phyloP scores from a whole-genome alignment of 306 rosid species.

The Macrotyloma uniflorum region DNA sequence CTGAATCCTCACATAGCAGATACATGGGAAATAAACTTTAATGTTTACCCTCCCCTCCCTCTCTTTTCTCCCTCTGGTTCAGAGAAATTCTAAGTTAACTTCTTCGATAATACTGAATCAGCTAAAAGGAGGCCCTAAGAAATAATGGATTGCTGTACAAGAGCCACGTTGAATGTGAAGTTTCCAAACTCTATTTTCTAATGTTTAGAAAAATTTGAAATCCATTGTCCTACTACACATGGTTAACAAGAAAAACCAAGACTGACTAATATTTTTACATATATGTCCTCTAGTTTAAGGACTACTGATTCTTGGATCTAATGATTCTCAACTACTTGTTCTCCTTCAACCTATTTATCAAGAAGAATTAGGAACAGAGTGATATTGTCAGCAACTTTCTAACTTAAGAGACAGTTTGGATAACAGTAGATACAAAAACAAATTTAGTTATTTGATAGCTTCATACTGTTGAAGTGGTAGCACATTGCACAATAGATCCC shows the following conservation, averaged over 20 bases:
- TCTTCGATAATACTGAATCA: neutral
- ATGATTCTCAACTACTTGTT: slow-evolving; percentile 12
- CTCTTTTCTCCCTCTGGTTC: too few species aligned
- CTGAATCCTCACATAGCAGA: neutral
- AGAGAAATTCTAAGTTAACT: too few species aligned
- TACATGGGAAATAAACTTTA: neutral
- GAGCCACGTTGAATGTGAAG: neutral
- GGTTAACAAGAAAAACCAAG: neutral
- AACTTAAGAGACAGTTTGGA: neutral
- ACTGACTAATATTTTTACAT: neutral
- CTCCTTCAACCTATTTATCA: neutral
- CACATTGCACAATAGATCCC: neutral
- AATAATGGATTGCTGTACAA: neutral
- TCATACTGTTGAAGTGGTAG: neutral
- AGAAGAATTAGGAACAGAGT: neutral
- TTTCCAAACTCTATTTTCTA: slow-evolving; percentile 2
- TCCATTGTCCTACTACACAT: neutral
- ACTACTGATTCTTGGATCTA: neutral
- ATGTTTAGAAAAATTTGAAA: neutral
- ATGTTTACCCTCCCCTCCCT: too few species aligned
- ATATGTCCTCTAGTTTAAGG: neutral
- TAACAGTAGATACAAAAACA: slow-evolving; percentile 15
- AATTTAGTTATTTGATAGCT: neutral
- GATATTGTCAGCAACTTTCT: slow-evolving; percentile 13
- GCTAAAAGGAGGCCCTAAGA: neutral